phyloP scores from a whole-genome alignment of 768 basidiomycete genomes.

The Ramaria rubella region DNA sequence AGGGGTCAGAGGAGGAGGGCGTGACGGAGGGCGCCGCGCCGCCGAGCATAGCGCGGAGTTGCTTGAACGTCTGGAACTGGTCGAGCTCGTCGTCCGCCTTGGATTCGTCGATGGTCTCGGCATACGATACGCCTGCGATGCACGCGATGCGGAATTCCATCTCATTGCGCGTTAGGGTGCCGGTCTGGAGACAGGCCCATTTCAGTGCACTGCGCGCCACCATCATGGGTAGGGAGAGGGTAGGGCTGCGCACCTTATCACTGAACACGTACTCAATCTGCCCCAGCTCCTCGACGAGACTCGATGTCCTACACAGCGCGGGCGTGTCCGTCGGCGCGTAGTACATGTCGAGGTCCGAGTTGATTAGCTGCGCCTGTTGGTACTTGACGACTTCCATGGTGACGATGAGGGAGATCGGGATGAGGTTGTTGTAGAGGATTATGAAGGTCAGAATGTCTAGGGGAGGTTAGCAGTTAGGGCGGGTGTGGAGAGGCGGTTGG shows the following conservation, averaged over 20 bases:
- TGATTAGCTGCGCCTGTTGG: conserved; percentile 95
- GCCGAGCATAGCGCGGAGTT: conserved; percentile 54
- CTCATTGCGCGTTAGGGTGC: conserved; percentile 93
- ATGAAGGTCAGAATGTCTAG: conserved; percentile 95
- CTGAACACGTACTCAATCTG: conserved; percentile 97
- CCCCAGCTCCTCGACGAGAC: conserved; percentile 95
- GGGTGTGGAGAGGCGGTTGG: too few species aligned
- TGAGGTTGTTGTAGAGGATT: conserved; percentile 98
- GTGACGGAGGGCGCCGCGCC: conserved; percentile 27
- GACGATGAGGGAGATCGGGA: conserved; percentile 97
- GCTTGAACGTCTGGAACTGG: conserved; percentile 72
- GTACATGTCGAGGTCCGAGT: conserved; percentile 98
- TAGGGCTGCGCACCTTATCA: conserved; percentile 47
- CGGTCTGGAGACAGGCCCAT: conserved; percentile 39
- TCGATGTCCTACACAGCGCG: conserved; percentile 95
- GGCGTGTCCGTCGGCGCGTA: conserved; percentile 92
- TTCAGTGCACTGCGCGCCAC: not conserved
- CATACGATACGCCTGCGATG: conserved; percentile 83
- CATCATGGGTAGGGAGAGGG: not conserved
- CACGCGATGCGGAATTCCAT: conserved; percentile 95
- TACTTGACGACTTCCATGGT: conserved; percentile 99
- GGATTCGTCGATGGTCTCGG: conserved; percentile 84
- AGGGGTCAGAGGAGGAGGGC: conserved; percentile 61
- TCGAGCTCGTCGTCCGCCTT: conserved; percentile 56
- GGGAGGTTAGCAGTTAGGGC: too few species aligned